Evolutionary conservation across 1,284 basidiomycete species (phyloP), one percentile per base, ranked within the genome.

Genomic region (Rhodotorula sp.): DNA sequence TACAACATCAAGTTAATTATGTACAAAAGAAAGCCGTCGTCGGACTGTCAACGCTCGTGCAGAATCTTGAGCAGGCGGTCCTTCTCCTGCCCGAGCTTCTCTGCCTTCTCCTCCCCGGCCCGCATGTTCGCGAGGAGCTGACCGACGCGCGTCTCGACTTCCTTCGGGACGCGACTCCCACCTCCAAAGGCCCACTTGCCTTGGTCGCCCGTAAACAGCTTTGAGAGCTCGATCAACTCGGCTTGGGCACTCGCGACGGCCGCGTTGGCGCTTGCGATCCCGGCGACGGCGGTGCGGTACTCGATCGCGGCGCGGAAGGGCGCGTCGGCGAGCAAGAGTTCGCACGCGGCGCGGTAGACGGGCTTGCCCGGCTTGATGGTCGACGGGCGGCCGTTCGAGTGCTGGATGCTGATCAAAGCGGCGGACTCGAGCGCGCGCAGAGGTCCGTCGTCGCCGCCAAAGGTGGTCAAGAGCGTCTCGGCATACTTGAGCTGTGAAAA

Each of bases 391-490:
- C 91, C 91, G 48, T 64, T 60, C 38, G 70, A 55, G 19, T 62
- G n/a, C 14, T 84, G 85, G 60, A 99, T 90, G 1, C 88, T 84
- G 73, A 98, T 92, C 64, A 98, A 81, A 76, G 97, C 95, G 8
- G 90, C 89, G 76, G 92, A 90, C 79, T 97, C 95, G 86, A 99
- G 88, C 38, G 86, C 87, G 74, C 92, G 87, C 72, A 99, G 80
- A 7, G 91, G 85, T 19, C 84, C 83, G 79, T 97, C 94, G 77
- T 94, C 89, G 90, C 92, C 80, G 94, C 97, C 87, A 97, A 98
- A 1, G 92, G 92, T 90, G 65, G 92, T 89, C 68, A 90, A 82
- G 66, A 99, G 83, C 15, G 92, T 84, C 54, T 93, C 88, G 70
- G 93, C 88, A 80, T 97, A 98, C 16, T 90, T 85, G 21, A 91